Evolutionary conservation across 176 grass and related monocot genomes (phyloP).

Genomic region (Carex kokanica): DNA sequence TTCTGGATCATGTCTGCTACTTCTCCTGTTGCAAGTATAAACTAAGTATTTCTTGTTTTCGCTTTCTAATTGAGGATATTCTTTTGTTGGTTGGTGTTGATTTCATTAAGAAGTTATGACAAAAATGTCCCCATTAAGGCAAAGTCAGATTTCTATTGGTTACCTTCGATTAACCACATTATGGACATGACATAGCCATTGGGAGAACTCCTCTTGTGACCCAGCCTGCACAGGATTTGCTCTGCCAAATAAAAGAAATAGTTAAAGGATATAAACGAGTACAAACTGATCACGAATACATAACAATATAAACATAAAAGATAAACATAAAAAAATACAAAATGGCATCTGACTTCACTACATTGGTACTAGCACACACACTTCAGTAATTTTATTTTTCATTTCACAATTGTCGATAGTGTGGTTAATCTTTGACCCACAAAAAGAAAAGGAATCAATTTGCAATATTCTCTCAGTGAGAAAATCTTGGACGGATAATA

Average conservation of each 20-base stretch:
- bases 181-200: constrained; percentile 88
- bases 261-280: neutral
- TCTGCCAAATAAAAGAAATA: constrained; percentile 41
- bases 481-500: neutral
- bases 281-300: neutral
- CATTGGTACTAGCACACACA: neutral
- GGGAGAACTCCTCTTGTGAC: constrained; percentile 83
- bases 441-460: neutral
- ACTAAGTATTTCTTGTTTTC: neutral
- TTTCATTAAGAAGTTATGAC: neutral
- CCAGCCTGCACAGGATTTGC: constrained; percentile 83
- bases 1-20: neutral
- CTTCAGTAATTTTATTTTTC: neutral
- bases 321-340: neutral
- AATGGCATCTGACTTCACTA: neutral
- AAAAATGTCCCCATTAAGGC: neutral
- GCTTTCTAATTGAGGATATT: neutral
- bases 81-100: neutral
- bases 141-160: neutral
- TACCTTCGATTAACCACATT: constrained; percentile 97
- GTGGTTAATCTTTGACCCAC: neutral
- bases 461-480: neutral
- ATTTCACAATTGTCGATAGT: neutral
- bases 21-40: neutral
- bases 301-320: neutral